Percentiles rank a stretch among this genome's conserved stretches.
Evolutionary conservation across 768 basidiomycete species (phyloP).

Genomic region (Tricholoma sp.): DNA sequence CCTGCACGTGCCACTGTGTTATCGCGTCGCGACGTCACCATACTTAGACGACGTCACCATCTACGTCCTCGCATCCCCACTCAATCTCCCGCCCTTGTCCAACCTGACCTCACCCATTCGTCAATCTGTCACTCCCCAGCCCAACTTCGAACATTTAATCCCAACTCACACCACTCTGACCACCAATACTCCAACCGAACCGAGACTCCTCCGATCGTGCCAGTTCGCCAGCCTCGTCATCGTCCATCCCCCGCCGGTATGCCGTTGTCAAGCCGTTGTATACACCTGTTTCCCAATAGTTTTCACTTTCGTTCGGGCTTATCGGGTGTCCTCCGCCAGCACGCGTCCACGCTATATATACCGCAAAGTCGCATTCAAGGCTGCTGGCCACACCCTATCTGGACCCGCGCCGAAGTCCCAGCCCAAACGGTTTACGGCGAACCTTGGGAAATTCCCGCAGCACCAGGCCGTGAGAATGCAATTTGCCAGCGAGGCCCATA

Average conservation of each 20-base stretch:
- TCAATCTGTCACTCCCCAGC: background rate
- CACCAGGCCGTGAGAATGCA: too few species aligned
- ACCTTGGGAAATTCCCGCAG: too few species aligned
- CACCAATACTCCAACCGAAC: too few species aligned
- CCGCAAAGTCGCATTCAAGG: too few species aligned
- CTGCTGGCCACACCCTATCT: too few species aligned
- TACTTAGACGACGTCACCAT: background rate
- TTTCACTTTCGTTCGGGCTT: background rate
- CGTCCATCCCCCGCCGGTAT: background rate
- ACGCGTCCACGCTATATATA: background rate
- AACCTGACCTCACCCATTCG: background rate
- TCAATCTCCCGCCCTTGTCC: background rate
- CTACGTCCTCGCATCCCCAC: background rate
- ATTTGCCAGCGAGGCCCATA: too few species aligned
- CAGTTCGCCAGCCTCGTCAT: background rate
- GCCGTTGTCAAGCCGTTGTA: background rate
- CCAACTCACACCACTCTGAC: too few species aligned
- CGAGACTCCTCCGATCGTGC: background rate
- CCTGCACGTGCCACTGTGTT: background rate
- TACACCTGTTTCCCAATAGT: background rate
- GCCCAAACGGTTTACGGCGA: too few species aligned
- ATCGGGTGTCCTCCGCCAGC: background rate
- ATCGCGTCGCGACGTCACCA: background rate
- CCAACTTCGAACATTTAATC: background rate
- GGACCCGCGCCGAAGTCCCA: too few species aligned